Evolutionary conservation across 2,329 filamentous ascomycete species (phyloP).

Genomic region (Sclerotinia minor): DNA sequence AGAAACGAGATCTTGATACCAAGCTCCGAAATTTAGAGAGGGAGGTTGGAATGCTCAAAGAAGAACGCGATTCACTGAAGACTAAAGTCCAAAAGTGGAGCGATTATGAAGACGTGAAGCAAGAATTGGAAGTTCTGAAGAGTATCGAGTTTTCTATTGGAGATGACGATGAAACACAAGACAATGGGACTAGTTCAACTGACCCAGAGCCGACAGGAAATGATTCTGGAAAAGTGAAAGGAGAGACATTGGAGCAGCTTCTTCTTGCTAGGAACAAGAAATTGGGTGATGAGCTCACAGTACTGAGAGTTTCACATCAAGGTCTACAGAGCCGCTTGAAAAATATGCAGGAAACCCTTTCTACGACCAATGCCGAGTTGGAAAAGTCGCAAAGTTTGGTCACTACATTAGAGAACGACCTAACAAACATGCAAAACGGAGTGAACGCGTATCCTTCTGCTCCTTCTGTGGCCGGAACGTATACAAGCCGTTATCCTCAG

Average conservation of each 20-base stretch:
- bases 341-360: constrained; percentile 79
- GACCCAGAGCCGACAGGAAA: constrained; percentile 45
- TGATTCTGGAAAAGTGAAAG: constrained; percentile 58
- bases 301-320: constrained; percentile 90
- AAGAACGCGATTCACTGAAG: constrained; percentile 78
- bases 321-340: constrained; percentile 82
- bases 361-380: constrained; percentile 78
- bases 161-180: constrained; percentile 69
- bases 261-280: constrained; percentile 95
- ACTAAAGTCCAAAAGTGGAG: constrained; percentile 83
- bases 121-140: constrained; percentile 94
- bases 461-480: constrained; percentile 90
- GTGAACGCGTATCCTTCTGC: constrained; percentile 83
- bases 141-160: constrained; percentile 96
- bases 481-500: constrained; percentile 75
- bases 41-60: constrained; percentile 70
- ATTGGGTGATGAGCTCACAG: constrained; percentile 86
- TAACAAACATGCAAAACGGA: constrained; percentile 84
- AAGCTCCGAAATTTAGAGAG: constrained; percentile 78
- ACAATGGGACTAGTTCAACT: constrained; percentile 41
- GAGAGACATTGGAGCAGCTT: constrained; percentile 86
- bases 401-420: constrained; percentile 86
- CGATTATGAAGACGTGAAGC: constrained; percentile 95
- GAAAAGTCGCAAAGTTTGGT: constrained; percentile 83
- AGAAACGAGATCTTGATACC: constrained; percentile 73